Percentiles rank a stretch among this genome's conserved stretches.
phyloP scores from a whole-genome alignment of 2,329 filamentous ascomycete species.

The Intubia oerlemansii region DNA sequence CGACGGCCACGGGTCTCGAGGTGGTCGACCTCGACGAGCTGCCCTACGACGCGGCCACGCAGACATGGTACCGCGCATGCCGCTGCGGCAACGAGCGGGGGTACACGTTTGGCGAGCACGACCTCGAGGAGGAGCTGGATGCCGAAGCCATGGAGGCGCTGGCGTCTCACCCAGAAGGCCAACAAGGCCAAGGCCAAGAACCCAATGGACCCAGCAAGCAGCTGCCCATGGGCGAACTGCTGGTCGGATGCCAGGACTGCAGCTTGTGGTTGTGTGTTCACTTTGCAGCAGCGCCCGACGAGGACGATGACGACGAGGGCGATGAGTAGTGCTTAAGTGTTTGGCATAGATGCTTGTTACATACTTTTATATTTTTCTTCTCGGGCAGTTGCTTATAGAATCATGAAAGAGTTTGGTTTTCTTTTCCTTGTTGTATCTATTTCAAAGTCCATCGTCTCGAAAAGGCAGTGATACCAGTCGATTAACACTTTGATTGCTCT shows the following conservation, averaged over 20 bases:
- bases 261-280: slow-evolving; percentile 44
- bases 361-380: background rate
- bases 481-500: no score
- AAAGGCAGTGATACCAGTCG: no score
- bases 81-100: slow-evolving; percentile 42
- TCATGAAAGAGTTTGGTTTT: no score
- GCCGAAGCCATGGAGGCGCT: slow-evolving; percentile 15
- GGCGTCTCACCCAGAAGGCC: no score
- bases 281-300: slow-evolving; percentile 32
- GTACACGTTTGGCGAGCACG: slow-evolving; percentile 34
- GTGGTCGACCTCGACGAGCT: slow-evolving; percentile 45
- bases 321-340: background rate
- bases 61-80: slow-evolving; percentile 34
- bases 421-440: no score
- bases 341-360: background rate
- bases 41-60: slow-evolving; percentile 19
- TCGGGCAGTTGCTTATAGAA: no score
- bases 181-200: no score
- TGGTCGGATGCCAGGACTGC: slow-evolving; percentile 44
- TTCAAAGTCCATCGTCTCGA: no score
- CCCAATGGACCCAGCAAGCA: background rate
- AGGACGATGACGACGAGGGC: slow-evolving; percentile 5
- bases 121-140: slow-evolving; percentile 28
- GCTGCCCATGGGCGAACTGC: slow-evolving; percentile 29
- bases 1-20: slow-evolving; percentile 32